Percentiles rank a stretch among this genome's conserved stretches.
These are phyloP conservation scores for Globisporangium recalcitrans DNA, from an alignment of 352 stramenopile species.

Conservation along the genomic window DNA sequence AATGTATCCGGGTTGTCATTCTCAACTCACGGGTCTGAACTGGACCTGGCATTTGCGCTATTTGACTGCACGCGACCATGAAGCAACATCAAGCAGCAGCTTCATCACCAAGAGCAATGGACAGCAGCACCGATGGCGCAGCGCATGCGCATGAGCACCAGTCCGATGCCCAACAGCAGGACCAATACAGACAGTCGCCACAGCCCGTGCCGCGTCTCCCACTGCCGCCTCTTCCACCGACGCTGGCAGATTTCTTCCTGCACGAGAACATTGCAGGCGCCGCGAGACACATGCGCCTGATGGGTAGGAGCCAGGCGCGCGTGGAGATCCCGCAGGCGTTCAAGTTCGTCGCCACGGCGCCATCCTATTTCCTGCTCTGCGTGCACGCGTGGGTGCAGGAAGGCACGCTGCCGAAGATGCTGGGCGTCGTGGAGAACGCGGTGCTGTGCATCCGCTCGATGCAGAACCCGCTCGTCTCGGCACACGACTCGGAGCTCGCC, in stretches of 20 bases:
- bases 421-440: slow-evolving; percentile 12
- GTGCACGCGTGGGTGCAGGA: slow-evolving; percentile 22
- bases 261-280: slow-evolving; percentile 23
- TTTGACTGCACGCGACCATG: background rate
- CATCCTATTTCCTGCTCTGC: slow-evolving; percentile 38
- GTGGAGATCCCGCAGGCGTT: slow-evolving; percentile 34
- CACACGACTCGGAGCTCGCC: slow-evolving; percentile 32
- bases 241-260: slow-evolving; percentile 32
- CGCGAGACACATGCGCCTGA: slow-evolving; percentile 26
- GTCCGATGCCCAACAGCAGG: slow-evolving; percentile 1
- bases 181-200: background rate
- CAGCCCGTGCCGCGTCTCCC: background rate
- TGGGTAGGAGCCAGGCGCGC: slow-evolving; percentile 27
- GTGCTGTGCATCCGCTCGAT: slow-evolving; percentile 21
- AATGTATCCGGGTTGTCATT: slow-evolving; percentile 1
- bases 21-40: background rate
- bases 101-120: background rate
- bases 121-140: background rate
- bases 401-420: slow-evolving; percentile 5
- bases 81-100: background rate
- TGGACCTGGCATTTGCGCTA: background rate
- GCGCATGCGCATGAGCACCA: background rate
- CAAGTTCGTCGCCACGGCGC: slow-evolving; percentile 20
- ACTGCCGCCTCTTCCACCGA: slow-evolving; percentile 4
- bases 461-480: slow-evolving; percentile 19